Evolutionary conservation across 495 filamentous ascomycete genomes (phyloP), one percentile per base, ranked within the genome.

Genomic region (Penicillium dipodomyicola): DNA sequence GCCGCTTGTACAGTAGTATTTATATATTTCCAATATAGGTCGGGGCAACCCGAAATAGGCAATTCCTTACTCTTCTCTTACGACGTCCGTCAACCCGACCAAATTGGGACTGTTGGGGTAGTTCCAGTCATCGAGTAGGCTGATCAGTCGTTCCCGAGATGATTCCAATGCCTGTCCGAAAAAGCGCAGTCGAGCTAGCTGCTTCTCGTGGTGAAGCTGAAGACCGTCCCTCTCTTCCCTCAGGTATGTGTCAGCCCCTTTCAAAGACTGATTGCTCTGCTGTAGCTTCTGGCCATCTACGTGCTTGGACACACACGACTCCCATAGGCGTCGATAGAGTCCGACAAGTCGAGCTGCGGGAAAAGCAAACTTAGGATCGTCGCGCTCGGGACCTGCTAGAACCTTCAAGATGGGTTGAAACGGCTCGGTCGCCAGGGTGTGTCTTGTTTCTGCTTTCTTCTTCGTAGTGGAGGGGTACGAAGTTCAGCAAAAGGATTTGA

Each of bases 301-400:
- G 45, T 58, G 41, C 11, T 58, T 52, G 35, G 40, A 33, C 49
- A 52, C 37, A 37, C 35, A 42, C n/a, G 49, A 52, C 23, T 52
- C 49, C 49, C 37, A 52, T 42, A 41, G 23, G 23, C 37, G 37
- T 52, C 37, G 49, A 42, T 42, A 52, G 37, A 52, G 35, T 41
- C 35, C 33, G 15, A 52, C 8, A 52, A 52, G 15, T 42, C 23
- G 23, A 52, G 3, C 37, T 4, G 25, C 23, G 3, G 49, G 37
- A 51, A 51, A 51, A 23, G 49, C 32, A 9, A 41, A 51, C 12
- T 51, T n/a, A 14, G 49, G 35, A 41, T 51, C 33, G 37, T 51
- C 49, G 23, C 49, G 35, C 14, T 51, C 35, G 49, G 42, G 35
- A 37, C 42, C 49, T 19, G 22, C 35, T 20, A 51, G 35, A 22